Evolutionary conservation across 78 protist genomes (phyloP).

Genomic region (Monocercomonoides exilis): DNA sequence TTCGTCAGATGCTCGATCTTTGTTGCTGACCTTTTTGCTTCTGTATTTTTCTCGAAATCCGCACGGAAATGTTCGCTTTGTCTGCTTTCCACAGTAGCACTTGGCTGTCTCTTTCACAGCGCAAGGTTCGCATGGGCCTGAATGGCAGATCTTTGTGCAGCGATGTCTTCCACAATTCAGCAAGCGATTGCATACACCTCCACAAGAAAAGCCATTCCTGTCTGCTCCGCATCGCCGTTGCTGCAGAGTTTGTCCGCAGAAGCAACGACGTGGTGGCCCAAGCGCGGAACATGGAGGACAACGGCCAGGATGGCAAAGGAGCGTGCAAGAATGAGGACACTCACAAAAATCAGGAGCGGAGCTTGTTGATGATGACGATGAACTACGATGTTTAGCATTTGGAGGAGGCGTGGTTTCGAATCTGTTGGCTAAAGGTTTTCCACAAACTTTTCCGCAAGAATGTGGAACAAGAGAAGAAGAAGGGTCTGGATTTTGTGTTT

Average conservation of each 20-base stretch:
- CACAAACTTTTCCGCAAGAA: background rate
- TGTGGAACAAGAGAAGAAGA: background rate
- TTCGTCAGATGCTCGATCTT: too few relatives aligned
- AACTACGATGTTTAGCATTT: too few relatives aligned
- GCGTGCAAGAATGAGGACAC: background rate
- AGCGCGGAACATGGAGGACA: background rate
- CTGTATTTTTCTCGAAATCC: too few relatives aligned
- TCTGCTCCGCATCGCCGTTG: background rate
- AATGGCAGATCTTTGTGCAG: background rate
- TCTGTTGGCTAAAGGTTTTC: background rate
- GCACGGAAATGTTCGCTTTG: too few relatives aligned
- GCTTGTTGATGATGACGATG: too few relatives aligned
- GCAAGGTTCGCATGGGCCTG: background rate
- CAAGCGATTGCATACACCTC: background rate
- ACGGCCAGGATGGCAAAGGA: background rate
- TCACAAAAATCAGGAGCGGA: too few relatives aligned
- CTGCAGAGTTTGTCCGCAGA: background rate
- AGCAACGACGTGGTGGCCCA: background rate
- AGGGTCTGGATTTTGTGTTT: background rate
- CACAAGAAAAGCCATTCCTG: background rate
- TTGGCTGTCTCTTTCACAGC: too few relatives aligned
- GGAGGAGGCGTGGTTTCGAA: too few relatives aligned
- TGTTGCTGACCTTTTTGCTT: too few relatives aligned
- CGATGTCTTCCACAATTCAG: background rate
- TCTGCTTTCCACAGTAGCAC: too few relatives aligned